Percentiles rank a stretch among this genome's conserved stretches.
phyloP scores from a whole-genome alignment of 352 stramenopile genomes.

The Blastocystis sp. region DNA sequence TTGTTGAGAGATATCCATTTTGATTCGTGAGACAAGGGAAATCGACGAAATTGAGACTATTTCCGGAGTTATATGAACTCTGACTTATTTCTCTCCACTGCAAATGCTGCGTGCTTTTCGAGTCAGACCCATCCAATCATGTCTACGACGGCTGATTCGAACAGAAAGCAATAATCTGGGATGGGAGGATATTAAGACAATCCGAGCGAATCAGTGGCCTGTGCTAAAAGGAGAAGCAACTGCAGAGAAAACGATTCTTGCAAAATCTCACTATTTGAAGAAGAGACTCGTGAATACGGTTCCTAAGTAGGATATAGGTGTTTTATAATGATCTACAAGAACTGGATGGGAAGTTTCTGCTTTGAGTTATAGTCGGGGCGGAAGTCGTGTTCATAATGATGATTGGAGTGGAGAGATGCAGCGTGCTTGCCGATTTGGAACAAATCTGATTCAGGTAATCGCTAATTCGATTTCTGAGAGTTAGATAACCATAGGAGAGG shows the following conservation, averaged over 20 bases:
- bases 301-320: neutral
- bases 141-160: neutral
- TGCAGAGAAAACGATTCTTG: neutral
- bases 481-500: slow-evolving; percentile 52
- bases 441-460: slow-evolving; percentile 19
- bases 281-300: slow-evolving; percentile 44
- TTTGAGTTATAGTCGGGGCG: slow-evolving; percentile 19
- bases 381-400: slow-evolving; percentile 46
- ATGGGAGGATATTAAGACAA: slow-evolving; percentile 3
- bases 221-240: slow-evolving; percentile 30
- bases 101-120: neutral
- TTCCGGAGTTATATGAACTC: neutral
- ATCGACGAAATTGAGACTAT: too few relatives aligned
- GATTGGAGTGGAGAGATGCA: slow-evolving; percentile 58
- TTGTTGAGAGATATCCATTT: too few relatives aligned
- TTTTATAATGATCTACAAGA: neutral
- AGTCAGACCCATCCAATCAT: neutral
- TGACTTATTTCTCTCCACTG: neutral
- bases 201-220: slow-evolving; percentile 25
- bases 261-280: slow-evolving; percentile 49
- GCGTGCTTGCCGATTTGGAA: slow-evolving; percentile 39
- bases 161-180: neutral
- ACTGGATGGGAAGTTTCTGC: slow-evolving; percentile 54
- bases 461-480: neutral
- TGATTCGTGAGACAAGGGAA: too few relatives aligned